Evolutionary conservation across 2,329 filamentous ascomycete genomes (phyloP), one percentile per base, ranked within the genome.

Genomic region (Bertia moriformis): DNA sequence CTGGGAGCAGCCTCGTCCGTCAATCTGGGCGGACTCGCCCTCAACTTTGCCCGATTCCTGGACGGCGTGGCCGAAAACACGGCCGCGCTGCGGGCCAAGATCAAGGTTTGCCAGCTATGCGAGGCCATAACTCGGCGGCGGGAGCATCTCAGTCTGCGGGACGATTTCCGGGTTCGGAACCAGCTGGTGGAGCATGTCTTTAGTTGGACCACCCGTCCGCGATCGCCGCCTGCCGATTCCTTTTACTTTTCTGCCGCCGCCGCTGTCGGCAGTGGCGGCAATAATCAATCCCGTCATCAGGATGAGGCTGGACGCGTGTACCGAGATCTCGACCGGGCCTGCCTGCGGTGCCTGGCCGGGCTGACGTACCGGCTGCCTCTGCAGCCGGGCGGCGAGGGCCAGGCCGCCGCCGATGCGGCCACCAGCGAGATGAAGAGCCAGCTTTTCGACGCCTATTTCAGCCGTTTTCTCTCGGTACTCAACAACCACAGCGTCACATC

Each of bases 381-480:
- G 13, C 78, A 82, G 45, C 74, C 77, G 1, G 67, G 68, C 1
- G n/a, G n/a, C n/a, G 77, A 82, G 39, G 72, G 71, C 4, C 73
- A 78, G 45, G 74, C 66, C 12, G n/a, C n/a, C n/a, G n/a, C n/a
- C n/a, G 78, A 83, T 54, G 75, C 72, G 1, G 72, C 75, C 35
- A 75, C 72, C 39, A 79, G 74, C 45, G 78, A 81, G 52, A 64
- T 78, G 39, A 82, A 82, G 50, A 78, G 73, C 1, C 72, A 81
- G 48, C 76, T 82, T 69, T 83, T 83, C 49, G 74, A 79, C 44
- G 74, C 70, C 4, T 83, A 83, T 51, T 82, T 83, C 56, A 81
- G 78, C 44, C 65, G 75, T 4, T 82, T 83, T 48, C 59, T 83
- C 15, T 78, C 74, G 1, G 58, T 83, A 3, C 60, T 83, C 19